Percentiles rank a stretch among this genome's conserved stretches.
Evolutionary conservation across 208 protist genomes (phyloP).

Genomic region (Wallacemonas sp.): DNA sequence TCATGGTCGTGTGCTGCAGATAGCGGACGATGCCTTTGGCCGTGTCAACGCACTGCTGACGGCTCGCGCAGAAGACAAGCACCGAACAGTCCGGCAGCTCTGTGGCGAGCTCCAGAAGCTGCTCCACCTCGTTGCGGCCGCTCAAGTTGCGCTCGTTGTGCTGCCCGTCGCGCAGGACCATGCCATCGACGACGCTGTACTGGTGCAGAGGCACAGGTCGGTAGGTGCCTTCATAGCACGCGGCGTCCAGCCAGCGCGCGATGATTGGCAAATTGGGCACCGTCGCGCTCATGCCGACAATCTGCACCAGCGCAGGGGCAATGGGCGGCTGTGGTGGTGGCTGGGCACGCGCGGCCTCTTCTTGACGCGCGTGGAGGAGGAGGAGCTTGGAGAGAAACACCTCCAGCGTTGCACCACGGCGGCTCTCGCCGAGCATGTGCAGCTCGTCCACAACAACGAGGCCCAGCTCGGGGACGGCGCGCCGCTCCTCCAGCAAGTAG

Average conservation of each 20-base stretch:
- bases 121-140: slow-evolving; percentile 30
- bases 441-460: slow-evolving; percentile 94
- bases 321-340: background rate
- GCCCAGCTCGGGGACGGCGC: slow-evolving; percentile 62
- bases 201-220: slow-evolving; percentile 79
- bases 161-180: slow-evolving; percentile 53
- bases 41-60: slow-evolving; percentile 75
- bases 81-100: slow-evolving; percentile 65
- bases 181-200: slow-evolving; percentile 66
- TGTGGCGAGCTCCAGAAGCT: slow-evolving; percentile 63
- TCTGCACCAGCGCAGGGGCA: slow-evolving; percentile 53
- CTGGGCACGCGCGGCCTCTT: background rate
- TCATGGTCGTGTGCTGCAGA: slow-evolving; percentile 15
- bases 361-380: slow-evolving; percentile 21
- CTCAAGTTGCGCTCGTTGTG: slow-evolving; percentile 47
- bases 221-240: slow-evolving; percentile 69
- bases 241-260: slow-evolving; percentile 80
- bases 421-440: slow-evolving; percentile 93
- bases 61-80: slow-evolving; percentile 86
- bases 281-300: slow-evolving; percentile 95
- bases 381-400: slow-evolving; percentile 86
- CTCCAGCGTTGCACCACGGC: slow-evolving; percentile 87
- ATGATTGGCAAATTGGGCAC: slow-evolving; percentile 85
- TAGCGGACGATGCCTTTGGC: slow-evolving; percentile 58
- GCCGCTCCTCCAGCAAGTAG: slow-evolving; percentile 71